These are phyloP conservation scores for Pneumocystis wakefieldiae DNA, from an alignment of 1,139 yeast genomes.

Conservation along the genomic window DNA sequence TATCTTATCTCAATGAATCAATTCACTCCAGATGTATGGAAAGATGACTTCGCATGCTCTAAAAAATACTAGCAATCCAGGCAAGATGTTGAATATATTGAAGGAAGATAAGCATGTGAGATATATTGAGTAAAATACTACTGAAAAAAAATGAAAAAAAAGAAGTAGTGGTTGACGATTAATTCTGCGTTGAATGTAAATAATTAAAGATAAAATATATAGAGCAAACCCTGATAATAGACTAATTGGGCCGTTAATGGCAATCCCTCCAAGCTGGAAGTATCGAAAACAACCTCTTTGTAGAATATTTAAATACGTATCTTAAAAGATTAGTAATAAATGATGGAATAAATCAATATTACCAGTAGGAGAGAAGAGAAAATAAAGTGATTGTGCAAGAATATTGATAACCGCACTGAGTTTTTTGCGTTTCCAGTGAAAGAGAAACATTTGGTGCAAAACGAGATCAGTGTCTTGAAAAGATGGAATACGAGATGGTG, in stretches of 20 bases:
- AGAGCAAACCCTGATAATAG: slow-evolving; percentile 70
- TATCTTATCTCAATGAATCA: not conserved
- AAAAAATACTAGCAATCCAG: slow-evolving; percentile 1
- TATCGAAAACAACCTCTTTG: slow-evolving; percentile 84
- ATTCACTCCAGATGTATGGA: slow-evolving; percentile 3
- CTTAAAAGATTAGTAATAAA: slow-evolving; percentile 2
- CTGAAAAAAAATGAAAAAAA: slow-evolving; percentile 13
- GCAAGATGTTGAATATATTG: not conserved
- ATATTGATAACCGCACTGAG: slow-evolving; percentile 79
- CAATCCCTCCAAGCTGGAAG: slow-evolving; percentile 70
- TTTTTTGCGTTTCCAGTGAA: slow-evolving; percentile 64
- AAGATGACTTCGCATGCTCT: slow-evolving; percentile 12
- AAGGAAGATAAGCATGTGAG: not conserved
- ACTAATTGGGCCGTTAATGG: slow-evolving; percentile 65
- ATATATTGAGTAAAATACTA: slow-evolving; percentile 11
- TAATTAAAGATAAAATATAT: slow-evolving; percentile 60
- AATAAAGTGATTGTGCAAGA: slow-evolving; percentile 74
- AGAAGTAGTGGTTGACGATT: slow-evolving; percentile 8
- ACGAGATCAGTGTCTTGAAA: slow-evolving; percentile 45
- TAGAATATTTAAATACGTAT: slow-evolving; percentile 36
- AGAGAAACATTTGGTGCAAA: slow-evolving; percentile 40
- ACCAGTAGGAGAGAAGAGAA: slow-evolving; percentile 77
- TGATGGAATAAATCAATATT: slow-evolving; percentile 17
- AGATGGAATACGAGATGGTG: slow-evolving; percentile 42
- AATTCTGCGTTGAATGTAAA: slow-evolving; percentile 19